A percentile compares a stretch with the other conserved stretches of the same genome.
Conservation (phyloP, 305 asterid species). For the Plantago coronopus region DNA sequence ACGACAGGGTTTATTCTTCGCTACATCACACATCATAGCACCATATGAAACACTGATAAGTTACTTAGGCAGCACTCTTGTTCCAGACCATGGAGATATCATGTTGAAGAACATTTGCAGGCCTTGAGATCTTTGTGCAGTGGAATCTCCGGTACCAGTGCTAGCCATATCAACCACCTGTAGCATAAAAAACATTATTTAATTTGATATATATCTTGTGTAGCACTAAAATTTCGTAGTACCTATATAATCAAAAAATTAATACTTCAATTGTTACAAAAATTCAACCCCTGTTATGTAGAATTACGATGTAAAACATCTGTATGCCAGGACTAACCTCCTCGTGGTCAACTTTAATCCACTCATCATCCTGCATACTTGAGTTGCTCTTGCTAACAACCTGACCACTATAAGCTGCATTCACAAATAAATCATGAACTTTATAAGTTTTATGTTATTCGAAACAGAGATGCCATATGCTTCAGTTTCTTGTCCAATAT, state of each 20-base stretch:
- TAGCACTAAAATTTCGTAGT: neutral
- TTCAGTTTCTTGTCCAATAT: conserved; percentile 1
- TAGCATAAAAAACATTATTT: neutral
- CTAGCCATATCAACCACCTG: conserved; percentile 3
- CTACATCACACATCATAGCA: too few relatives aligned
- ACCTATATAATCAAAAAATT: too few relatives aligned
- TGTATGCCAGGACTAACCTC: conserved; percentile 12
- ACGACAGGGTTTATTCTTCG: too few relatives aligned
- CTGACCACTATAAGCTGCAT: conserved; percentile 1
- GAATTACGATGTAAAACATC: neutral
- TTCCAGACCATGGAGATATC: neutral
- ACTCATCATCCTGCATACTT: conserved; percentile 7
- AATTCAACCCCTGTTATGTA: neutral
- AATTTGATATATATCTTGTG: neutral
- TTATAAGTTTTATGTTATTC: neutral
- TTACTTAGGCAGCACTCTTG: neutral
- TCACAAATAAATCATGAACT: neutral
- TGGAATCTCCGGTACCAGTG: neutral
- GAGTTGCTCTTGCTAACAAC: conserved; percentile 4
- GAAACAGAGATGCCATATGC: neutral
- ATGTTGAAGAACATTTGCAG: neutral
- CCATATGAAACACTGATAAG: neutral
- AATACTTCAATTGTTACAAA: too few relatives aligned
- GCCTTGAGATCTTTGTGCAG: neutral
- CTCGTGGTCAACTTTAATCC: neutral